These are phyloP conservation scores for Naematelia encephala DNA, from an alignment of 768 basidiomycete species.

Conservation along the genomic window DNA sequence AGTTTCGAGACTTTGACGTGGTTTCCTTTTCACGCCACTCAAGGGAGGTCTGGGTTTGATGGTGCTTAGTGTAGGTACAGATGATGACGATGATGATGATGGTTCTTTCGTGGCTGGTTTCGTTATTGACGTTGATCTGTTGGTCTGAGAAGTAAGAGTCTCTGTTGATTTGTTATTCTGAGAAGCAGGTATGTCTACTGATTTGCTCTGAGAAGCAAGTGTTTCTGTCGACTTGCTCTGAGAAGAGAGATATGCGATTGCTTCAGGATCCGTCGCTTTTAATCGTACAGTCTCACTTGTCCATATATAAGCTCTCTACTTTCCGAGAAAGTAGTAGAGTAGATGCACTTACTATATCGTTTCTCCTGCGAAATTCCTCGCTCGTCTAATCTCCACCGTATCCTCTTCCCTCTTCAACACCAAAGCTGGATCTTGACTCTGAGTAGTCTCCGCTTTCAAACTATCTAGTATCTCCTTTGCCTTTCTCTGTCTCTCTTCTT, in stretches of 20 bases:
- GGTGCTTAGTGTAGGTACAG: neutral
- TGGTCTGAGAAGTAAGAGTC: too few relatives aligned
- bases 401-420: neutral
- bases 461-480: neutral
- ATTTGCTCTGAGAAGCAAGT: too few relatives aligned
- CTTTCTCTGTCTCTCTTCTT: neutral
- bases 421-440: neutral
- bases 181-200: too few relatives aligned
- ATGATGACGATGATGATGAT: neutral
- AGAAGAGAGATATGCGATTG: slow-evolving; percentile 20
- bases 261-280: slow-evolving; percentile 35
- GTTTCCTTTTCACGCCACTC: slow-evolving; percentile 30
- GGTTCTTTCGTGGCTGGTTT: neutral
- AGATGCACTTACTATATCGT: slow-evolving; percentile 35
- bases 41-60: neutral
- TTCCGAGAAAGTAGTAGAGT: neutral
- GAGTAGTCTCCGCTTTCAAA: neutral
- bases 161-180: too few relatives aligned
- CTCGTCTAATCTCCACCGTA: slow-evolving; percentile 36
- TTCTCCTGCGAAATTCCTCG: slow-evolving; percentile 44
- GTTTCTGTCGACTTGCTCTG: neutral
- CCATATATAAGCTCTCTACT: neutral
- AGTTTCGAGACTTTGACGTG: slow-evolving; percentile 42
- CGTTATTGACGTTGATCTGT: too few relatives aligned
- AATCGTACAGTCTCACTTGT: slow-evolving; percentile 40